Evolutionary conservation across 768 basidiomycete species (phyloP).

Genomic region (Tulasnella sp.): DNA sequence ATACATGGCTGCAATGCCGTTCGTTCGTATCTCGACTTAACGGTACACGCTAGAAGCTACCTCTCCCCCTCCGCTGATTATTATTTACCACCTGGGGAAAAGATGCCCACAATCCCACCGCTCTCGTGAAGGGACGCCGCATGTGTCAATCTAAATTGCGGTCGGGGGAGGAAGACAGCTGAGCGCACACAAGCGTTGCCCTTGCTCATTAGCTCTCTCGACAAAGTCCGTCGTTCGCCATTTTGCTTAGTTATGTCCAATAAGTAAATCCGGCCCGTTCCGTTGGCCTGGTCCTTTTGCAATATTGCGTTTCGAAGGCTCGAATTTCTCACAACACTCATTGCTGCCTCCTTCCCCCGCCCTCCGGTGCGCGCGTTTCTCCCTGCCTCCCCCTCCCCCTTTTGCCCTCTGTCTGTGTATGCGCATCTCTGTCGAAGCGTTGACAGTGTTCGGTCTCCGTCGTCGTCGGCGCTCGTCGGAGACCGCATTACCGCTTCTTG

Average conservation of each 20-base stretch:
- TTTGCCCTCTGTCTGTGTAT: neutral
- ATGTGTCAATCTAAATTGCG: neutral
- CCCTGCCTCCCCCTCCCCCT: neutral
- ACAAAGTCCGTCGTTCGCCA: neutral
- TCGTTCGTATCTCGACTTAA: constrained; percentile 9
- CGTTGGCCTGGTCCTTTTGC: neutral
- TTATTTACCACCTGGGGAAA: constrained; percentile 17
- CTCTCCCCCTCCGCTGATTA: neutral
- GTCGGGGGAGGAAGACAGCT: neutral
- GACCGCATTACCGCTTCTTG: neutral
- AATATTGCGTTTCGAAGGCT: neutral
- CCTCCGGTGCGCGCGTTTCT: neutral
- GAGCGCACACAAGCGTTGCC: neutral
- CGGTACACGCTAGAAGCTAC: constrained; percentile 16
- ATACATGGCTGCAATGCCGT: neutral
- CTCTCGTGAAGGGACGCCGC: neutral
- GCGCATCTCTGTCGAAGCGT: neutral
- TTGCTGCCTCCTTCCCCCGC: too few species aligned
- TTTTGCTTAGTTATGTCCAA: neutral
- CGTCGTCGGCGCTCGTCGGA: constrained; percentile 18
- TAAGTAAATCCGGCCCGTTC: constrained; percentile 16
- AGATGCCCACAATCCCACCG: neutral
- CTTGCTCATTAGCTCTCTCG: neutral
- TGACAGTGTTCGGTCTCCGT: neutral
- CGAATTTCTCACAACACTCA: too few species aligned